phyloP scores from a whole-genome alignment of 2,329 filamentous ascomycete species.

The Microascus cirrosus region DNA sequence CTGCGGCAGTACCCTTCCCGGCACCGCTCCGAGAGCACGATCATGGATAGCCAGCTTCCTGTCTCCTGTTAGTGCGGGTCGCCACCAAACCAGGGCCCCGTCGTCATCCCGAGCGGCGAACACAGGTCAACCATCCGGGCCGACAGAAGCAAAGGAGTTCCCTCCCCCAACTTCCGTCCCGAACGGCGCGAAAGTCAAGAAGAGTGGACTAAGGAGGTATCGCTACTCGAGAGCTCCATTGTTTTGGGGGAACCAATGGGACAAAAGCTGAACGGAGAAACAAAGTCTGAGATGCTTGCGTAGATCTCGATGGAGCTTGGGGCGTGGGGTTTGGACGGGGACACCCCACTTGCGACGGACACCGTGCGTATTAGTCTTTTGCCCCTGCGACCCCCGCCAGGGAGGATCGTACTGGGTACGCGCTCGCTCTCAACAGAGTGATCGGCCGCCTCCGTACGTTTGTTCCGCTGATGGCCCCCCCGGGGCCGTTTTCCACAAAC shows the following conservation, averaged over 20 bases:
- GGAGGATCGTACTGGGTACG: background rate
- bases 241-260: background rate
- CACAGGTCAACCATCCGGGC: background rate
- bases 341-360: background rate
- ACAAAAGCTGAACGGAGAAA: background rate
- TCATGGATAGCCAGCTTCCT: background rate
- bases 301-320: background rate
- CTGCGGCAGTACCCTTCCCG: background rate
- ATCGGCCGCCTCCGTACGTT: background rate
- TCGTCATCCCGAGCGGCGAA: background rate
- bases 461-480: background rate
- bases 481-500: too few relatives aligned
- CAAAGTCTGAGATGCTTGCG: background rate
- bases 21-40: background rate
- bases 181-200: background rate
- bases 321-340: background rate
- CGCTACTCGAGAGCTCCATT: background rate
- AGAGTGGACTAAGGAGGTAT: background rate
- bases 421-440: background rate
- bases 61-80: background rate
- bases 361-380: background rate
- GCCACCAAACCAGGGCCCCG: background rate
- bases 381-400: background rate
- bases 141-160: background rate
- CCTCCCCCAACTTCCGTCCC: background rate